Evolutionary conservation across 108 stramenopile species (phyloP), one percentile per base, ranked within the genome.

Genomic region (Fistulifera pelliculosa): DNA sequence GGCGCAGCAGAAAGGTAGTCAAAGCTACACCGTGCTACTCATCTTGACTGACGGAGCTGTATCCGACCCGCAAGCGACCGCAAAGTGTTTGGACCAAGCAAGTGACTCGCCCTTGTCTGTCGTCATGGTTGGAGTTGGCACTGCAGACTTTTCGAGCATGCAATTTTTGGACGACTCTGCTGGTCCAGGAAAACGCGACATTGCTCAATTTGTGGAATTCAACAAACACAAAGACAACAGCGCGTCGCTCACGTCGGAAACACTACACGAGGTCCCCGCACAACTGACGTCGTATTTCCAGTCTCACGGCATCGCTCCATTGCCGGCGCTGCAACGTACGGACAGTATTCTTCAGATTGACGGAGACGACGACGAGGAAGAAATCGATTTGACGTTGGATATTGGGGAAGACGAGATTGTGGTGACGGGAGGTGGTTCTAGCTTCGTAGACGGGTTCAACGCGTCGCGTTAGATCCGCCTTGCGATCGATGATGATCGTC

Each of bases 41-140:
- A 87, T 95, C 27, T 58, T 95, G 41, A 93, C 94, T 0, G 94
- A 95, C 51, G 94, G 94, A 39, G 71, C 73, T 48, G 87, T 95
- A 24, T 65, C 72, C n/a, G 91, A 95, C 62, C 68, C 85, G 47
- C 58, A 77, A 22, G 81, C 72, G n/a, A 92, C 91, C 4, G 75
- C 80, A 41, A 40, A 51, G 41, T 35, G 52, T 21, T 48, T 88
- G n/a, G 56, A 49, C 14, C 45, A 61, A 19, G 63, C 74, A 27
- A 69, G 66, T 45, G 56, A 81, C 40, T 60, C 71, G 27, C 85
- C 90, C 11, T 50, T 92, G 17, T 75, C 73, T 6, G 67, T 92
- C 19, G 78, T 92, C 22, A 87, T 92, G 56, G 86, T 93, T 14
- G 86, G 90, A 7, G 76, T 93, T 43, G 90, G 90, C 8, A 69